Percentiles rank a stretch among this genome's conserved stretches.
Conservation (phyloP, 805 yeast genomes). For the Citeromyces matritensis region DNA sequence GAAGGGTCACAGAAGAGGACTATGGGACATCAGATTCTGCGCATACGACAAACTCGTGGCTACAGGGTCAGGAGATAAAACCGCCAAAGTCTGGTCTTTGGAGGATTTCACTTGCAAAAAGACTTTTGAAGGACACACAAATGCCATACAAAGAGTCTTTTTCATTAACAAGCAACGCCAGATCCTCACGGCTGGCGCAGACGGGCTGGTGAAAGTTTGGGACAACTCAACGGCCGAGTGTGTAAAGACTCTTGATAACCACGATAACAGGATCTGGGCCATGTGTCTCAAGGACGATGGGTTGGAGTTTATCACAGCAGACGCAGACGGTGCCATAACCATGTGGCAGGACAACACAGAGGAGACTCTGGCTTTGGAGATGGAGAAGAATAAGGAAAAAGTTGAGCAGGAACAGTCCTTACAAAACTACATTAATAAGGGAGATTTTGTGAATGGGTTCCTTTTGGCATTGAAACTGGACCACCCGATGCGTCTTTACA, state of each 20-base stretch:
- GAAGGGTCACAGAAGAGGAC: slow-evolving; percentile 85
- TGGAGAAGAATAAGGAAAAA: slow-evolving; percentile 32
- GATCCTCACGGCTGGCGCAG: slow-evolving; percentile 76
- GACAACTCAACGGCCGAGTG: slow-evolving; percentile 64
- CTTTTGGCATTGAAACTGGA: slow-evolving; percentile 72
- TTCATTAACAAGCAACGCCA: slow-evolving; percentile 58
- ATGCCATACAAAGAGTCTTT: slow-evolving; percentile 73
- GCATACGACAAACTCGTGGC: slow-evolving; percentile 61
- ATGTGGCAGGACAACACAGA: slow-evolving; percentile 85
- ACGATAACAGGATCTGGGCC: slow-evolving; percentile 92
- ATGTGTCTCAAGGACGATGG: slow-evolving; percentile 55
- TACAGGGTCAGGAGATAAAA: slow-evolving; percentile 89
- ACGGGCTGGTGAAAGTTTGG: slow-evolving; percentile 90
- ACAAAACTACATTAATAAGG: slow-evolving; percentile 52
- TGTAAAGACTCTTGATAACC: slow-evolving; percentile 74
- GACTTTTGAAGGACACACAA: slow-evolving; percentile 90
- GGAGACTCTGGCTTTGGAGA: slow-evolving; percentile 42
- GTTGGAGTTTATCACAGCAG: slow-evolving; percentile 64
- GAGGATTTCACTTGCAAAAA: slow-evolving; percentile 58
- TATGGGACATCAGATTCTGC: slow-evolving; percentile 84
- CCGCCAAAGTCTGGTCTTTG: slow-evolving; percentile 80
- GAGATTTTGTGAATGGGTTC: slow-evolving; percentile 85
- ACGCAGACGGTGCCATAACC: slow-evolving; percentile 87
- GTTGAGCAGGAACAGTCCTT: slow-evolving; percentile 86
- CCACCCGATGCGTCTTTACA: slow-evolving; percentile 80